A percentile compares a stretch with the other conserved stretches of the same genome.
phyloP scores from a whole-genome alignment of 169 alveolate genomes.

The Cyclospora cayetanensis region DNA sequence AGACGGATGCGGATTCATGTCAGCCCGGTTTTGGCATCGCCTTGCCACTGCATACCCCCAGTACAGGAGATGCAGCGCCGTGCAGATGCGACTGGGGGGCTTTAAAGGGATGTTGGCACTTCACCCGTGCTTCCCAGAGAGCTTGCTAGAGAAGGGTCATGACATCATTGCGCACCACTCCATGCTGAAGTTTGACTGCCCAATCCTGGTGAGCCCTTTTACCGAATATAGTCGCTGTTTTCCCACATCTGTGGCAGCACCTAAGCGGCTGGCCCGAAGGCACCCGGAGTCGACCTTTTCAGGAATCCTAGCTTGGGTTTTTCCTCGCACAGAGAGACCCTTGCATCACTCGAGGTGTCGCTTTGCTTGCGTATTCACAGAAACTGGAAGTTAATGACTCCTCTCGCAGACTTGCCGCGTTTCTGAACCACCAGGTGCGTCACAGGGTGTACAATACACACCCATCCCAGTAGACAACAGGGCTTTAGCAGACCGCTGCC shows the following conservation, averaged over 20 bases:
- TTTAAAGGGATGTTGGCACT: conserved; percentile 83
- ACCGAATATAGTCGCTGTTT: too few relatives aligned
- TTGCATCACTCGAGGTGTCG: too few relatives aligned
- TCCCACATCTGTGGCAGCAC: too few relatives aligned
- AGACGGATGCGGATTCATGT: conserved; percentile 22
- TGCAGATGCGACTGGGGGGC: conserved; percentile 84
- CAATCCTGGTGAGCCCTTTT: background rate
- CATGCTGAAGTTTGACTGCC: background rate
- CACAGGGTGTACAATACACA: background rate
- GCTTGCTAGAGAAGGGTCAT: background rate
- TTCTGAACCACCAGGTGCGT: background rate
- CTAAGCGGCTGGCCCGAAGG: too few relatives aligned
- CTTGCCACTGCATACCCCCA: background rate
- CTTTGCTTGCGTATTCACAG: background rate
- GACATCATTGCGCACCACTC: background rate
- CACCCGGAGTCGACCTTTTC: too few relatives aligned
- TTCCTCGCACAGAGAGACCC: too few relatives aligned
- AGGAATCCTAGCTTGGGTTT: too few relatives aligned
- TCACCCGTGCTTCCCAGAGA: conserved; percentile 69
- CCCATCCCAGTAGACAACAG: background rate
- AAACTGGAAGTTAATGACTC: background rate
- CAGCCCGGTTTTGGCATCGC: background rate
- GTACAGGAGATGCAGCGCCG: conserved; percentile 62
- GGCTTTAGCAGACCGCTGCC: too few relatives aligned
- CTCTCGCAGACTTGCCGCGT: background rate